Evolutionary conservation across 1,284 basidiomycete species (phyloP).

Genomic region (Caloboletus firmus): DNA sequence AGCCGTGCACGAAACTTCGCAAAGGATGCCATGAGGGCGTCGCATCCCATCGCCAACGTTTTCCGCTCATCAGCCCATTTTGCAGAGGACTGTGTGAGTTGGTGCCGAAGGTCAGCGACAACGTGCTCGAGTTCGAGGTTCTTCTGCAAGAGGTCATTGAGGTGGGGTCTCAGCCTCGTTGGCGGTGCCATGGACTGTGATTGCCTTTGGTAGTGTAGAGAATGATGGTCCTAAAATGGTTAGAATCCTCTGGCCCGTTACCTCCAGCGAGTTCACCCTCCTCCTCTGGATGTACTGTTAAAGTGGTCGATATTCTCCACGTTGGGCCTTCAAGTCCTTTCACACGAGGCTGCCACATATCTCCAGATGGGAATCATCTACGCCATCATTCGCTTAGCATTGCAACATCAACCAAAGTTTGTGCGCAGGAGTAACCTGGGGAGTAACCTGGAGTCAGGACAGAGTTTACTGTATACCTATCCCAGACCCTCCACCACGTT

Average conservation of each 20-base stretch:
- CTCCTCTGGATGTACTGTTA: not conserved
- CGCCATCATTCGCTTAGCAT: not conserved
- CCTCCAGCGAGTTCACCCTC: not conserved
- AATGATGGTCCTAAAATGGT: not conserved
- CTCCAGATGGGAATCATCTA: not conserved
- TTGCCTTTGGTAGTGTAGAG: not conserved
- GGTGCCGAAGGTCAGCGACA: slow-evolving; percentile 31
- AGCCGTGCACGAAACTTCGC: slow-evolving; percentile 32
- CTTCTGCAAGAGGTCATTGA: slow-evolving; percentile 30
- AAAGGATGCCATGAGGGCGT: slow-evolving; percentile 33
- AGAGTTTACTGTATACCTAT: not conserved
- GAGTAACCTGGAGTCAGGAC: not conserved
- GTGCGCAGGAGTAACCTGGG: not conserved
- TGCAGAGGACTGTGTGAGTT: slow-evolving; percentile 31
- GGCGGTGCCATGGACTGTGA: slow-evolving; percentile 26
- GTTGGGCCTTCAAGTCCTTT: slow-evolving; percentile 1
- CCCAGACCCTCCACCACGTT: not conserved
- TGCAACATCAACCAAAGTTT: not conserved
- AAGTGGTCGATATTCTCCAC: slow-evolving; percentile 6
- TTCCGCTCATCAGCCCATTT: slow-evolving; percentile 35
- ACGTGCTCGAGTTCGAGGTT: slow-evolving; percentile 32
- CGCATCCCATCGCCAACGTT: slow-evolving; percentile 22
- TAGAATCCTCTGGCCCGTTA: not conserved
- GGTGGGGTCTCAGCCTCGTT: slow-evolving; percentile 27
- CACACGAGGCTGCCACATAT: slow-evolving; percentile 22